phyloP scores from a whole-genome alignment of 805 yeast species.

The Torulaspora delbrueckii region DNA sequence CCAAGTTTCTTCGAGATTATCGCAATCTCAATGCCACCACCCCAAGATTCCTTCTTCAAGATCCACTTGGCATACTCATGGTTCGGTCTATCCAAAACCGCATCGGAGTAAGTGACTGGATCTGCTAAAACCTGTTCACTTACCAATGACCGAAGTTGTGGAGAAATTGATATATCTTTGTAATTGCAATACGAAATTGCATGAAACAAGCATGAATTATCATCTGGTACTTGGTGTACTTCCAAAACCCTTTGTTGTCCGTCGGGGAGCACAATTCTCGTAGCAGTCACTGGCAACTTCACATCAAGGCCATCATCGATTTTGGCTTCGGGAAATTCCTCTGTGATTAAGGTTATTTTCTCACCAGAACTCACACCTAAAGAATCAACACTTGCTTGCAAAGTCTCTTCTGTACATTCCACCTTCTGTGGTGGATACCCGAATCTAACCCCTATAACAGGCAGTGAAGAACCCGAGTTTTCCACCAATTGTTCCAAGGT shows the following conservation, averaged over 20 bases:
- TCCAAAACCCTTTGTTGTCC: slow-evolving; percentile 36
- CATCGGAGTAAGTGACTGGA: slow-evolving; percentile 47
- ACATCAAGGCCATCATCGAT: neutral
- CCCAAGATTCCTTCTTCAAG: slow-evolving; percentile 58
- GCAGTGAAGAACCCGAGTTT: slow-evolving; percentile 10
- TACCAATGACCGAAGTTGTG: slow-evolving; percentile 49
- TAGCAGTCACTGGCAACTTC: slow-evolving; percentile 6
- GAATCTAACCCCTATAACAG: slow-evolving; percentile 33
- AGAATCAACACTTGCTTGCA: slow-evolving; percentile 30
- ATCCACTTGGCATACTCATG: slow-evolving; percentile 60
- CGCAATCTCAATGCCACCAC: slow-evolving; percentile 75
- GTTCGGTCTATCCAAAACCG: slow-evolving; percentile 43
- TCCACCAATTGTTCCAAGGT: slow-evolving; percentile 34
- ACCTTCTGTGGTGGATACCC: slow-evolving; percentile 62
- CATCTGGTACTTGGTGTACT: slow-evolving; percentile 63
- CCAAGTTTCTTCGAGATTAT: slow-evolving; percentile 51
- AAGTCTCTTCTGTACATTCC: slow-evolving; percentile 25
- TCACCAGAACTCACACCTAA: slow-evolving; percentile 57
- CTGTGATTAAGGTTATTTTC: slow-evolving; percentile 37
- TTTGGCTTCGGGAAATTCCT: slow-evolving; percentile 2
- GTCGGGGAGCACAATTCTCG: slow-evolving; percentile 13
- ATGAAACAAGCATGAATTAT: slow-evolving; percentile 72
- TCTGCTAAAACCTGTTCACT: slow-evolving; percentile 42
- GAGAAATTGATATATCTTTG: slow-evolving; percentile 41
- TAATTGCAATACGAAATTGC: slow-evolving; percentile 52